A percentile compares a stretch with the other conserved stretches of the same genome.
Evolutionary conservation across 805 yeast species (phyloP).

Genomic region (Nakazawaea siamensis): DNA sequence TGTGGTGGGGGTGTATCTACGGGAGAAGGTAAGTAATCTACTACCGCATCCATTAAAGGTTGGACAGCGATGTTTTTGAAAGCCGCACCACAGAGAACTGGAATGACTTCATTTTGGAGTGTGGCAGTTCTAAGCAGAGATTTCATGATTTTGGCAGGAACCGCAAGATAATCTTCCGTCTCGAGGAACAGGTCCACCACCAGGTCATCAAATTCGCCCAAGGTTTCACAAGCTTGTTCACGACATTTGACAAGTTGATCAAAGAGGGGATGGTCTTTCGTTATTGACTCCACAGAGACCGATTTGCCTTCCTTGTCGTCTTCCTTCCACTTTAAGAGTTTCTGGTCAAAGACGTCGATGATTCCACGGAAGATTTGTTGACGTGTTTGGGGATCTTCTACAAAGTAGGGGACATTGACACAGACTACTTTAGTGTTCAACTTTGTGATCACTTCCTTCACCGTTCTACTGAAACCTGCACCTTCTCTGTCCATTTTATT

Average conservation of each 20-base stretch:
- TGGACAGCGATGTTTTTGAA: slow-evolving; percentile 92
- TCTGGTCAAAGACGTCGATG: slow-evolving; percentile 63
- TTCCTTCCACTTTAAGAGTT: slow-evolving; percentile 43
- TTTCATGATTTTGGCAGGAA: slow-evolving; percentile 47
- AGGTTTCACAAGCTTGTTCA: slow-evolving; percentile 72
- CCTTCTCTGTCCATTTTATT: slow-evolving; percentile 97
- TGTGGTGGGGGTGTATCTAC: slow-evolving; percentile 53
- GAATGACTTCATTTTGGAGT: slow-evolving; percentile 47
- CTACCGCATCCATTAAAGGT: slow-evolving; percentile 80
- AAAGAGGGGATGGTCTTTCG: slow-evolving; percentile 22
- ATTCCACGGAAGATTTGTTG: slow-evolving; percentile 54
- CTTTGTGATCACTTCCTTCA: slow-evolving; percentile 71
- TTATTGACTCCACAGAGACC: slow-evolving; percentile 38
- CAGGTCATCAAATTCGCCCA: slow-evolving; percentile 75
- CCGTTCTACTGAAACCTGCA: slow-evolving; percentile 89
- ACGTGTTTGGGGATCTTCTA: slow-evolving; percentile 26
- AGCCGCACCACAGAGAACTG: slow-evolving; percentile 89
- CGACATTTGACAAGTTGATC: slow-evolving; percentile 50
- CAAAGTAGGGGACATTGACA: slow-evolving; percentile 72
- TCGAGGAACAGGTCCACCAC: slow-evolving; percentile 75
- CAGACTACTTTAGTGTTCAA: slow-evolving; percentile 67
- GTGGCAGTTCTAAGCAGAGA: slow-evolving; percentile 60
- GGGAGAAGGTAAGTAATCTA: slow-evolving; percentile 78
- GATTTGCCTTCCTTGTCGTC: slow-evolving; percentile 37
- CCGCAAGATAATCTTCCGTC: slow-evolving; percentile 59